Conservation (phyloP, 768 basidiomycete species). For the Pleurotus tuoliensis region DNA sequence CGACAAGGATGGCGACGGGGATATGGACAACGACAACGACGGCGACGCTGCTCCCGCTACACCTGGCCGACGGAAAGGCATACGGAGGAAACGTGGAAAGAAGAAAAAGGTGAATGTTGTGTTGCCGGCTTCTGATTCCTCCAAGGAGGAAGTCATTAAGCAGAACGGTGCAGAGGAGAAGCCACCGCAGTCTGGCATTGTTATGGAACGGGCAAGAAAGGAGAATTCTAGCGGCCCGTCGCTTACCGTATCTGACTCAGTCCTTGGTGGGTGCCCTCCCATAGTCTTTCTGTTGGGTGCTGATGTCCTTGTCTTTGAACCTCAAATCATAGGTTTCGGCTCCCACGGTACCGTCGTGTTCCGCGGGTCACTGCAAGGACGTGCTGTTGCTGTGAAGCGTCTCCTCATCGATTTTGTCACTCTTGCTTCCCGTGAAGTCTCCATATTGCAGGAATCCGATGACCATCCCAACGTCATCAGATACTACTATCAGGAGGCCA, state of each 20-base stretch:
- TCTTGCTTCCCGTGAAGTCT: slow-evolving; percentile 89
- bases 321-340: slow-evolving; percentile 66
- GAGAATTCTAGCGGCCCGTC: slow-evolving; percentile 35
- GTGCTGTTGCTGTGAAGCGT: slow-evolving; percentile 97
- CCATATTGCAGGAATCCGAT: slow-evolving; percentile 92
- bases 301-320: slow-evolving; percentile 6
- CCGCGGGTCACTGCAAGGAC: slow-evolving; percentile 91
- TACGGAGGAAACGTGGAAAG: slow-evolving; percentile 51
- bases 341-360: slow-evolving; percentile 97
- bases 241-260: slow-evolving; percentile 65
- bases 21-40: slow-evolving; percentile 21
- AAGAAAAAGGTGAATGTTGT: slow-evolving; percentile 42
- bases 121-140: slow-evolving; percentile 26
- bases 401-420: slow-evolving; percentile 94
- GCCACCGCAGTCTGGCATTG: slow-evolving; percentile 8
- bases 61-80: slow-evolving; percentile 41
- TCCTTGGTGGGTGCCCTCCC: slow-evolving; percentile 56
- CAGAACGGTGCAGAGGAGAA: slow-evolving; percentile 26
- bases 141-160: slow-evolving; percentile 37
- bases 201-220: slow-evolving; percentile 2
- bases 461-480: slow-evolving; percentile 98
- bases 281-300: neutral
- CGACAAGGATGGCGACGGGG: slow-evolving; percentile 44
- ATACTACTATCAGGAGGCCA: slow-evolving; percentile 95
- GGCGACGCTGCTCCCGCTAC: slow-evolving; percentile 34